phyloP scores from a whole-genome alignment of 441 rosid genomes.

The Melastoma candidum region DNA sequence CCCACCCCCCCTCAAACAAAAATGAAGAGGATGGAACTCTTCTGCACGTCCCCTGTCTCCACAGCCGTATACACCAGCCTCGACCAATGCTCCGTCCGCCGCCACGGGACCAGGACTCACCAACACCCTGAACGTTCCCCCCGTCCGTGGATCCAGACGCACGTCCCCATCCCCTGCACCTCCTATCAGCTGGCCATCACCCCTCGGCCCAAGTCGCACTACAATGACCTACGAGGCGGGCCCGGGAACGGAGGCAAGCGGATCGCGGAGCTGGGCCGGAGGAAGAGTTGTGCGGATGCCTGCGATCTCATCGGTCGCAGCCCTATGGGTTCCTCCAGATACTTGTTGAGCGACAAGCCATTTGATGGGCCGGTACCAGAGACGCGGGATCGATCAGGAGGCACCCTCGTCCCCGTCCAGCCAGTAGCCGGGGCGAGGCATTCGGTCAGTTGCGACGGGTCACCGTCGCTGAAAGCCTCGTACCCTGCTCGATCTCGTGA shows the following conservation, averaged over 20 bases:
- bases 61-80: constrained; percentile 58
- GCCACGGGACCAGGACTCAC: constrained; percentile 26
- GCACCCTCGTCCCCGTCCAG: constrained; percentile 13
- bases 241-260: constrained; percentile 22
- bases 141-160: constrained; percentile 12
- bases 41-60: constrained; percentile 80
- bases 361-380: constrained; percentile 40
- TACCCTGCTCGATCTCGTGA: constrained; percentile 7
- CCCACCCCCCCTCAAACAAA: background rate
- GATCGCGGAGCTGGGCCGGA: constrained; percentile 15
- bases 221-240: background rate
- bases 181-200: constrained; percentile 38
- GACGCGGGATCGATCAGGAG: constrained; percentile 15
- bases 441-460: background rate
- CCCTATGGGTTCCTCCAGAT: constrained; percentile 35
- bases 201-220: constrained; percentile 28
- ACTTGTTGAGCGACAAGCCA: constrained; percentile 44
- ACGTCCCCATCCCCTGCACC: constrained; percentile 35
- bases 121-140: constrained; percentile 12
- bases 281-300: constrained; percentile 49
- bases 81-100: constrained; percentile 35
- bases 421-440: background rate
- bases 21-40: constrained; percentile 62
- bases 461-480: constrained; percentile 9
- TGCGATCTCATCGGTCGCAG: constrained; percentile 28